Evolutionary conservation across 768 basidiomycete species (phyloP).

Genomic region (Cytidiella melzeri): DNA sequence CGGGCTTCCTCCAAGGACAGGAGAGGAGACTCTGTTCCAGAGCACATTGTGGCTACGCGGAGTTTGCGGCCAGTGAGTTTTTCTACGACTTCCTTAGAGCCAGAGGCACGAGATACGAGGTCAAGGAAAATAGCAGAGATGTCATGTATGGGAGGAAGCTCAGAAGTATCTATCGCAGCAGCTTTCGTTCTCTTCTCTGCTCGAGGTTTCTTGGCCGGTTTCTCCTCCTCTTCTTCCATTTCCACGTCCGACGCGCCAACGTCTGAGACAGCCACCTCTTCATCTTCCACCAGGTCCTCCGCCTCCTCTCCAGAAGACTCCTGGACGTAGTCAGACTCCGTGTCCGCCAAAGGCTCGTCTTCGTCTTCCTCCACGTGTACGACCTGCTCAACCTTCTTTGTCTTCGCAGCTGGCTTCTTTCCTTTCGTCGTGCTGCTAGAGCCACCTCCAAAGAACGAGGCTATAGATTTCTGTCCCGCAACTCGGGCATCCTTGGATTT

Average conservation of each 20-base stretch:
- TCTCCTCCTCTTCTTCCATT: conserved; percentile 5
- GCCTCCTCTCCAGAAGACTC: conserved; percentile 21
- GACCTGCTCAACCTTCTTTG: conserved; percentile 10
- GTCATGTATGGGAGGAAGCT: conserved; percentile 71
- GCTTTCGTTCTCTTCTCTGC: conserved; percentile 29
- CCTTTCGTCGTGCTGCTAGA: conserved; percentile 1
- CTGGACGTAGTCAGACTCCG: conserved; percentile 27
- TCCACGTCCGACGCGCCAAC: conserved; percentile 24
- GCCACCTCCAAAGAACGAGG: conserved; percentile 43
- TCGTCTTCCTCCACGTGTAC: conserved; percentile 14
- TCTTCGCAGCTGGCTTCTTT: conserved; percentile 22
- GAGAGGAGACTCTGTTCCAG: conserved; percentile 92
- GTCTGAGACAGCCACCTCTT: conserved; percentile 18
- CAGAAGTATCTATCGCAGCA: conserved; percentile 50
- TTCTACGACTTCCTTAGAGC: conserved; percentile 60
- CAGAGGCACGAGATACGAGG: conserved; percentile 57
- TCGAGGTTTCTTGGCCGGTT: conserved; percentile 11
- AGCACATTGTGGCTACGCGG: conserved; percentile 96
- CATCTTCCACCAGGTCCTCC: conserved; percentile 20
- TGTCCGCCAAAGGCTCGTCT: conserved; percentile 13
- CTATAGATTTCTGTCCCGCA: conserved; percentile 44
- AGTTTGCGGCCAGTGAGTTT: conserved; percentile 73
- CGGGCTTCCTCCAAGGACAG: conserved; percentile 84
- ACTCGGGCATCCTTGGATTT: conserved; percentile 23
- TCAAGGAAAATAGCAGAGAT: conserved; percentile 72